Evolutionary conservation across 495 filamentous ascomycete species (phyloP).

Genomic region (Aspergillus taichungensis): DNA sequence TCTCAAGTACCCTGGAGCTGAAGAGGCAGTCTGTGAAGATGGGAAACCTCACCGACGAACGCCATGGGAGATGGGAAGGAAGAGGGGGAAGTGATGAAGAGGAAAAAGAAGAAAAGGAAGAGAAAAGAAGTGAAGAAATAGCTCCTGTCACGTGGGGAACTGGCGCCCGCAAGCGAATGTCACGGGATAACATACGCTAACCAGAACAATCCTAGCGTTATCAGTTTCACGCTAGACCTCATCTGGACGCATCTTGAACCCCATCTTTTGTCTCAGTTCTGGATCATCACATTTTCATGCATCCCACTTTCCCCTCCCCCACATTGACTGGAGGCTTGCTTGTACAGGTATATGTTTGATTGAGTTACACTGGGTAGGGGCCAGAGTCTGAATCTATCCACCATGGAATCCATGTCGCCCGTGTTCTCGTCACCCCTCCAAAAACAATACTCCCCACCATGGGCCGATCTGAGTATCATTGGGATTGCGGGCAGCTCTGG

Average conservation of each 20-base stretch:
- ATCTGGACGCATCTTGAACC: too few species aligned
- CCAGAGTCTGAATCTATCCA: too few species aligned
- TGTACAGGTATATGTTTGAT: too few species aligned
- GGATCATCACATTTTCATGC: too few species aligned
- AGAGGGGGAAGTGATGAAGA: neutral
- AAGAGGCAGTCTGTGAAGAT: constrained; percentile 20
- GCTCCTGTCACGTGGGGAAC: neutral
- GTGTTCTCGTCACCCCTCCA: constrained; percentile 32
- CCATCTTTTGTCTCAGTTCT: too few species aligned
- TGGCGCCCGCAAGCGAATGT: constrained; percentile 18
- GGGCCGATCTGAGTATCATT: constrained; percentile 90
- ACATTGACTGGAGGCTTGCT: too few species aligned
- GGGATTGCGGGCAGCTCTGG: constrained; percentile 93
- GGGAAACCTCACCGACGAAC: constrained; percentile 21
- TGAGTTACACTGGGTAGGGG: too few species aligned
- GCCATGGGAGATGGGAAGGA: constrained; percentile 13
- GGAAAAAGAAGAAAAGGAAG: constrained; percentile 14
- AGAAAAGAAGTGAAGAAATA: constrained; percentile 14
- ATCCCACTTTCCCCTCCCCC: too few species aligned
- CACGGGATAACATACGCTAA: constrained; percentile 11
- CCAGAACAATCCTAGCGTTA: neutral
- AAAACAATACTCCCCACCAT: constrained; percentile 83
- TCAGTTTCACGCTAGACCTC: too few species aligned
- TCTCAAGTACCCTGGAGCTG: constrained; percentile 10
- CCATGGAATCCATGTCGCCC: constrained; percentile 39